Conservation (phyloP, 148 eudicot genomes). For the Silene uniflora region DNA sequence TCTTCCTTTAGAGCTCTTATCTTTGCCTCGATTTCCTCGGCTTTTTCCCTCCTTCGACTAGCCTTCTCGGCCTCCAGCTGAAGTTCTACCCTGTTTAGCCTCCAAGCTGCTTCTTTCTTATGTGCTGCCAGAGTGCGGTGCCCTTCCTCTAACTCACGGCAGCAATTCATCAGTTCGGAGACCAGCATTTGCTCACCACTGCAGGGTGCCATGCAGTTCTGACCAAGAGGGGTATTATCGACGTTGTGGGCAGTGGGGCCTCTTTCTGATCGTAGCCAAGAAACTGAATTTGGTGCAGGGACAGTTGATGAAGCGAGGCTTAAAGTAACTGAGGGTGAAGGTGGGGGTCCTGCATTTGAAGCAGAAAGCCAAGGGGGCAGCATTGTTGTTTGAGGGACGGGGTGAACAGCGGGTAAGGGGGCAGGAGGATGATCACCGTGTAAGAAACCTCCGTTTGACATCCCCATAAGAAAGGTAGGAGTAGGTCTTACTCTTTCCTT, state of each 20-base stretch:
- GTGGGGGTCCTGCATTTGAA: constrained; percentile 38
- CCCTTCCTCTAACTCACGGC: constrained; percentile 76
- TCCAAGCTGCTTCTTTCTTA: constrained; percentile 87
- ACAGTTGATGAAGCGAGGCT: constrained; percentile 57
- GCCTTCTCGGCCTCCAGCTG: constrained; percentile 81
- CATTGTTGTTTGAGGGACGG: constrained; percentile 15
- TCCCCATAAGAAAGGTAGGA: constrained; percentile 42
- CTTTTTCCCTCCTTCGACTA: constrained; percentile 53
- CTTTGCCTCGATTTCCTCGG: constrained; percentile 70
- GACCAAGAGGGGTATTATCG: constrained; percentile 23
- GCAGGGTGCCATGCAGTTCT: constrained; percentile 24
- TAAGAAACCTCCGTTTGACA: constrained; percentile 46
- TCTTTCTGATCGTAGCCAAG: constrained; percentile 46
- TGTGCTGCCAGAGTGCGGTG: constrained; percentile 70
- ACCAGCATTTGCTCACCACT: constrained; percentile 36
- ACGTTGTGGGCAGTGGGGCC: constrained; percentile 7
- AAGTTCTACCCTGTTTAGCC: constrained; percentile 74
- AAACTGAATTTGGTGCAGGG: constrained; percentile 37
- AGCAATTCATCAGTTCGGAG: constrained; percentile 58
- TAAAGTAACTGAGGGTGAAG: constrained; percentile 77
- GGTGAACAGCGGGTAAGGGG: background rate
- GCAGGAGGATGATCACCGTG: constrained; percentile 37
- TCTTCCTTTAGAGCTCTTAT: constrained; percentile 70
- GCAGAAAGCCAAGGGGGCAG: constrained; percentile 84
- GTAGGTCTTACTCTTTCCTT: constrained; percentile 38